Conservation (phyloP, 768 basidiomycete genomes). For the Tulasnella sp. region DNA sequence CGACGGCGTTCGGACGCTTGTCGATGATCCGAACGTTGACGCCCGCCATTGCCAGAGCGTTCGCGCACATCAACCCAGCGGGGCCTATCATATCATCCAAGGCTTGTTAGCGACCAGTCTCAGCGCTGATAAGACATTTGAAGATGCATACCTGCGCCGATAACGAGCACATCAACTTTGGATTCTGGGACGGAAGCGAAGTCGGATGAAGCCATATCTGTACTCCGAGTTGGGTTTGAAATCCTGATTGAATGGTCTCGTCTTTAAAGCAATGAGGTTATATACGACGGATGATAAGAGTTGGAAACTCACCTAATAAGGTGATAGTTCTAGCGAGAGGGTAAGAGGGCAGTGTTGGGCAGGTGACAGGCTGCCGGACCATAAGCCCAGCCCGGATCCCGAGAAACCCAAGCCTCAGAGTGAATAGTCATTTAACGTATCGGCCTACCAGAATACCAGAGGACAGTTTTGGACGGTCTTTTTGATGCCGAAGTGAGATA, state of each 20-base stretch:
- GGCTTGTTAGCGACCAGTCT: too few species aligned
- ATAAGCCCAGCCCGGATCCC: slow-evolving; percentile 4
- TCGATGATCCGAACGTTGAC: slow-evolving; percentile 51
- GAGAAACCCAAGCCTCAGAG: too few species aligned
- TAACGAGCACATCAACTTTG: slow-evolving; percentile 17
- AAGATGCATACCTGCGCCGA: slow-evolving; percentile 18
- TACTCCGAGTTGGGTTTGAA: neutral
- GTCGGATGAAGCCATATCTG: neutral
- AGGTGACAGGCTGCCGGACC: neutral
- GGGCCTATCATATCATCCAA: too few species aligned
- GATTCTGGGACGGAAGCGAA: neutral
- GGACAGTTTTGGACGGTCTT: too few species aligned
- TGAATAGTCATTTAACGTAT: too few species aligned
- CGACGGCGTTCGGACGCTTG: slow-evolving; percentile 34
- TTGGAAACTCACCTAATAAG: neutral
- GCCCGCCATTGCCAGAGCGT: slow-evolving; percentile 46
- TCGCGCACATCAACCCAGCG: slow-evolving; percentile 43
- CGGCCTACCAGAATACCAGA: too few species aligned
- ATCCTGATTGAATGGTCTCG: neutral
- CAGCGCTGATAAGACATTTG: slow-evolving; percentile 4
- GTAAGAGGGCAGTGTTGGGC: neutral
- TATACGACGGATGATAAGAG: neutral
- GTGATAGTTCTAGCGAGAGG: neutral
- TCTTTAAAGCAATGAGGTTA: neutral
- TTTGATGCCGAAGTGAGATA: too few species aligned